Conservation (phyloP, 1,284 basidiomycete genomes). For the Rhodotorula sp. region DNA sequence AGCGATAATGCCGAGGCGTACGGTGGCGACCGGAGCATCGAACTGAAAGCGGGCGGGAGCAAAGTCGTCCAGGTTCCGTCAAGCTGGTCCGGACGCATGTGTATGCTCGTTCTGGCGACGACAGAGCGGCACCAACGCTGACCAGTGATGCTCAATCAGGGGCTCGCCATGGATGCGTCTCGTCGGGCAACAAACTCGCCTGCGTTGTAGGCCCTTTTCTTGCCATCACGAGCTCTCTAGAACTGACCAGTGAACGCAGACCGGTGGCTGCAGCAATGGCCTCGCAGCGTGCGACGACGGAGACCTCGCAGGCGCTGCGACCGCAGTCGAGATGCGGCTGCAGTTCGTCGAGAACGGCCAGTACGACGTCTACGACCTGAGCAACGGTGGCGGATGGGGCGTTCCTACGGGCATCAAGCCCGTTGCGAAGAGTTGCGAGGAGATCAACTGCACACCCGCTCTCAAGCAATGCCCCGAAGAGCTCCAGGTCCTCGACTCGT, state of each 20-base stretch:
- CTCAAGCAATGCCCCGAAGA: constrained; percentile 15
- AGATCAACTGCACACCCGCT: constrained; percentile 13
- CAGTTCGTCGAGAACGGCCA: constrained; percentile 7
- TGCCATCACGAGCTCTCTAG: background rate
- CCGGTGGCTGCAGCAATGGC: constrained; percentile 6
- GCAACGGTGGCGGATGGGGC: constrained; percentile 22
- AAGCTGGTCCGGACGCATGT: constrained; percentile 19
- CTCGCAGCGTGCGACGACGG: constrained; percentile 7
- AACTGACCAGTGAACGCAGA: background rate
- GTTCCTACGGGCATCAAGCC: constrained; percentile 16
- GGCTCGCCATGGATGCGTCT: constrained; percentile 17
- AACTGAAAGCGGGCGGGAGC: too few species aligned
- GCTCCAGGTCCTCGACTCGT: constrained; percentile 18
- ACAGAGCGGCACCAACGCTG: background rate
- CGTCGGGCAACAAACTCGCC: background rate
- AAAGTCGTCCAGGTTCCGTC: background rate
- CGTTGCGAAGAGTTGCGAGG: background rate
- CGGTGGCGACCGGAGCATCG: constrained; percentile 7
- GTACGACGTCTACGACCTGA: constrained; percentile 14
- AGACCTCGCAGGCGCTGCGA: constrained; percentile 12
- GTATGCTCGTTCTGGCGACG: background rate
- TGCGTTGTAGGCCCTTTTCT: constrained; percentile 8
- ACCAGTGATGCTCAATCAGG: background rate
- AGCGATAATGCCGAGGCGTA: background rate
- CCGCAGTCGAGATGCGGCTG: constrained; percentile 13